Evolutionary conservation across 2,329 filamentous ascomycete species (phyloP).

Genomic region (Fusarium globosum): DNA sequence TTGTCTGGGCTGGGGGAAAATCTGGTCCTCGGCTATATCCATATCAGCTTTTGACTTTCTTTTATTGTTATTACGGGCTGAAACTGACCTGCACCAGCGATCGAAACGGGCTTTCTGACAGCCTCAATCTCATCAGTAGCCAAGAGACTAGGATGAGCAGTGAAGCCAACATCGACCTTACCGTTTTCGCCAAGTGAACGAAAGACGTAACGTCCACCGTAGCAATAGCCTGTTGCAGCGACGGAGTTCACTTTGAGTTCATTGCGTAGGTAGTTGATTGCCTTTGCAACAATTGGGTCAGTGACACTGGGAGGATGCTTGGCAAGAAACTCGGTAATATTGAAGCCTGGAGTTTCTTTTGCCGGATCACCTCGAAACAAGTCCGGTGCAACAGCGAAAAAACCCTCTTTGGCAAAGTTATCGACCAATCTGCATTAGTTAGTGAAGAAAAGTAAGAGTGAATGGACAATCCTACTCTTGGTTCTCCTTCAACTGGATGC

Average conservation of each 20-base stretch:
- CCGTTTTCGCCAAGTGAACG: constrained; percentile 63
- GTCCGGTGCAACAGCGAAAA: constrained; percentile 20
- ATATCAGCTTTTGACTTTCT: not conserved
- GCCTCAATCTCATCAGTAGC: constrained; percentile 62
- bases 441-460: fast-evolving
- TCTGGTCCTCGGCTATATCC: constrained; percentile 7
- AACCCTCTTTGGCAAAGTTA: constrained; percentile 23
- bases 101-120: constrained; percentile 16
- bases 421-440: constrained; percentile 20
- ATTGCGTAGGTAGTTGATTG: constrained; percentile 17
- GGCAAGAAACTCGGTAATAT: constrained; percentile 12
- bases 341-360: not conserved
- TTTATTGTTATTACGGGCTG: fast-evolving
- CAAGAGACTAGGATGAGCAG: constrained; percentile 70
- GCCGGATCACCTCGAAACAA: constrained; percentile 17
- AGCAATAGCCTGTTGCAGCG: constrained; percentile 69
- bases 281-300: constrained; percentile 25
- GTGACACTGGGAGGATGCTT: constrained; percentile 16
- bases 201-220: constrained; percentile 66
- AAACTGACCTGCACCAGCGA: constrained; percentile 30
- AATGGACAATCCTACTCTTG: not conserved
- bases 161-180: constrained; percentile 64
- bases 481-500: constrained; percentile 17
- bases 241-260: constrained; percentile 59
- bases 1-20: constrained; percentile 17